Evolutionary conservation across 257 asterid species (phyloP).

Genomic region (Solanum corneliomulleri): DNA sequence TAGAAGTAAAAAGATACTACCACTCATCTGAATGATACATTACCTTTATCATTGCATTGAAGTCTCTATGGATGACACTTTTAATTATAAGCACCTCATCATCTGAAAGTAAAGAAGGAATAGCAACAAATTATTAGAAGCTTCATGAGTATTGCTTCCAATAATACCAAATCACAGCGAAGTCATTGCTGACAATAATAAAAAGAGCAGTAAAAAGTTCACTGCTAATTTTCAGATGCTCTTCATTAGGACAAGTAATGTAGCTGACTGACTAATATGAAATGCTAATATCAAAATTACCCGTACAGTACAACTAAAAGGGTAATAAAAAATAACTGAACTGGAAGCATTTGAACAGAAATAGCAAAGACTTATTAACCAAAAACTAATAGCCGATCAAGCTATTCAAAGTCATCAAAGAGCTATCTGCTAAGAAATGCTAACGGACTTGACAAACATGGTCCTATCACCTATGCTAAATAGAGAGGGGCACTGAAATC

Average conservation of each 20-base stretch:
- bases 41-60: conserved; percentile 87
- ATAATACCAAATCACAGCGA: background rate
- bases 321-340: background rate
- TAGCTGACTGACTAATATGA: background rate
- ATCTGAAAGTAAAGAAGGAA: conserved; percentile 33
- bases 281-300: background rate
- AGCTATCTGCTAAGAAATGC: background rate
- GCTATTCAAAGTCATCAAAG: background rate
- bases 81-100: conserved; percentile 87
- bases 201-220: background rate
- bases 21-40: background rate
- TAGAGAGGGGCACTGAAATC: background rate
- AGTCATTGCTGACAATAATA: background rate
- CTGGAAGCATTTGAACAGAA: background rate
- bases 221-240: background rate
- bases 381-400: background rate
- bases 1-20: background rate
- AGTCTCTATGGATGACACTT: conserved; percentile 85
- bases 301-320: background rate
- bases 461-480: background rate
- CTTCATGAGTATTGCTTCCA: background rate
- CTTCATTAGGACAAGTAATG: background rate
- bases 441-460: background rate
- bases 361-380: background rate
- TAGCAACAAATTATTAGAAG: background rate